Evolutionary conservation across 140 eudicot genomes (phyloP).

Genomic region (Oenanthe javanica): DNA sequence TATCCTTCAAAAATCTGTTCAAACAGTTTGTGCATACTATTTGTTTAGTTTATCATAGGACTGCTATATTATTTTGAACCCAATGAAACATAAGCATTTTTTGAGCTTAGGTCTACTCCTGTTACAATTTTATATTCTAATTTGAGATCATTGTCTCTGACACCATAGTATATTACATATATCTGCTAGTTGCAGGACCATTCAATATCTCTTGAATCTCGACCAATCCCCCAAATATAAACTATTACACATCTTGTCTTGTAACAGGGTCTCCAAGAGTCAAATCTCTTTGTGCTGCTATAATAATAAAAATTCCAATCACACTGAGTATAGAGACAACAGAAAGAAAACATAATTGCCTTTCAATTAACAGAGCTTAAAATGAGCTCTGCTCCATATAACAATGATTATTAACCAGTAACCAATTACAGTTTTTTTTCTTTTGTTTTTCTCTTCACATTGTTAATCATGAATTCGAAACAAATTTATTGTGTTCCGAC

Average conservation of each 20-base stretch:
- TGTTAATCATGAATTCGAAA: too few relatives aligned
- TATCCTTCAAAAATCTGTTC: too few relatives aligned
- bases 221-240: neutral
- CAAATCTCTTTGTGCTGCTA: neutral
- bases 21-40: neutral
- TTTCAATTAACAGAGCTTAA: neutral
- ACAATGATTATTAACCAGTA: too few relatives aligned
- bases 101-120: neutral
- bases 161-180: neutral
- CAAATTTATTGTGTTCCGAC: neutral
- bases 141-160: neutral
- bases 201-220: neutral
- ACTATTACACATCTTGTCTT: neutral
- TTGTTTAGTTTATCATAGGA: neutral
- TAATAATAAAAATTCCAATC: neutral
- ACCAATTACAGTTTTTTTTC: too few relatives aligned
- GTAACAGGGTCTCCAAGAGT: neutral
- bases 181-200: neutral
- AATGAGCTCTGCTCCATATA: neutral
- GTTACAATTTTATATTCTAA: neutral
- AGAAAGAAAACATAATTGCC: neutral
- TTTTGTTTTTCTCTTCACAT: neutral
- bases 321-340: neutral
- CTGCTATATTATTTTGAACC: neutral
- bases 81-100: neutral